Evolutionary conservation across 305 asterid genomes (phyloP).

Genomic region (Nicotiana rustica): DNA sequence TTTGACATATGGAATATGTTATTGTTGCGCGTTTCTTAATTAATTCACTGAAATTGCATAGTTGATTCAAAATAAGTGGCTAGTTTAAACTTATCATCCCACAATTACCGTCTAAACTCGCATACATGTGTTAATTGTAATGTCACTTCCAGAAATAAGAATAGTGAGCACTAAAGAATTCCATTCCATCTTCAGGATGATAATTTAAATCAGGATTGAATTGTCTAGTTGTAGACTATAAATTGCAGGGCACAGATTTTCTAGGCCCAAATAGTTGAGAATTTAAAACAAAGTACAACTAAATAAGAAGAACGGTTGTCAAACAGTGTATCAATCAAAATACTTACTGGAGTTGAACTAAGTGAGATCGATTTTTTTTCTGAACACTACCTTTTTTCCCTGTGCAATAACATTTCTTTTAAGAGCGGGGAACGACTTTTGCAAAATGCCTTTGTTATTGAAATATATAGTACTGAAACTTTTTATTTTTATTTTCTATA

Average conservation of each 20-base stretch:
- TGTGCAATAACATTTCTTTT: too few species aligned
- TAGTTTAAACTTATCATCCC: not conserved
- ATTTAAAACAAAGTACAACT: constrained; percentile 28
- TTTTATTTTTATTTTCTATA: too few species aligned
- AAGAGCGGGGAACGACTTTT: too few species aligned
- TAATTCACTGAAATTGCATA: not conserved
- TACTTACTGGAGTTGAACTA: constrained; percentile 42
- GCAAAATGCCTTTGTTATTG: too few species aligned
- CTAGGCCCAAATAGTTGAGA: not conserved
- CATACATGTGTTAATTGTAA: not conserved
- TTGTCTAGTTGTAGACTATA: not conserved
- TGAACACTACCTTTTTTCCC: too few species aligned
- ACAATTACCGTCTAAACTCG: not conserved
- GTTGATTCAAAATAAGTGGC: not conserved
- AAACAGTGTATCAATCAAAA: constrained; percentile 21
- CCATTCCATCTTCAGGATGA: not conserved
- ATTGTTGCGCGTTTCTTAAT: not conserved
- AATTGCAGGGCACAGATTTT: not conserved
- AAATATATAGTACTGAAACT: too few species aligned
- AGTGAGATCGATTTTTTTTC: too few species aligned
- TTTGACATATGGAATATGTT: constrained; percentile 23
- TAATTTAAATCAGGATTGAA: constrained; percentile 1
- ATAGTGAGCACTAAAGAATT: not conserved
- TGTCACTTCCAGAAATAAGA: constrained; percentile 7
- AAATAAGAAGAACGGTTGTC: not conserved